Percentiles rank a stretch among this genome's conserved stretches.
Evolutionary conservation across 768 basidiomycete genomes (phyloP).

Genomic region (Tricholoma matsutake): DNA sequence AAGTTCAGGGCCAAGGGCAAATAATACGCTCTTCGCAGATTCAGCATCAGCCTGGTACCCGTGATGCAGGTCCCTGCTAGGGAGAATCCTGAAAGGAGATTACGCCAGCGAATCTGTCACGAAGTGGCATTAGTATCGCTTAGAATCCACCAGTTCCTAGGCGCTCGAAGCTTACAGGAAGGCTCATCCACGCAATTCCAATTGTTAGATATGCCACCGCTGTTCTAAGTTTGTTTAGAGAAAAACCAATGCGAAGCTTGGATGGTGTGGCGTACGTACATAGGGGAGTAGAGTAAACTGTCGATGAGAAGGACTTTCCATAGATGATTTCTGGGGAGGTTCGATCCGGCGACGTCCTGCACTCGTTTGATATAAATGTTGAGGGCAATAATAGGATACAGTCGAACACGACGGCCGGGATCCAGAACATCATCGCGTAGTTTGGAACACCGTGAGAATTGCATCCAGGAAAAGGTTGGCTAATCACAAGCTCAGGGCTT

Average conservation of each 20-base stretch:
- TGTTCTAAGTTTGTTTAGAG: conserved; percentile 12
- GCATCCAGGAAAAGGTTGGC: conserved; percentile 16
- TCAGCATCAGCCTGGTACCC: conserved; percentile 26
- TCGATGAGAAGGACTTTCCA: conserved; percentile 23
- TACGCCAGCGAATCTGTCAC: conserved; percentile 20
- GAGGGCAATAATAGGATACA: conserved; percentile 17
- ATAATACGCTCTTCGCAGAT: conserved; percentile 27
- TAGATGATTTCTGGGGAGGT: conserved; percentile 8
- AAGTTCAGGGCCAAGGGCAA: conserved; percentile 4
- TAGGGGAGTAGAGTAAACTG: conserved; percentile 23
- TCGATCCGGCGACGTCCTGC: conserved; percentile 3
- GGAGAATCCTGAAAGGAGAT: conserved; percentile 21
- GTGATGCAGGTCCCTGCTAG: conserved; percentile 22
- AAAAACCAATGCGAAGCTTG: neutral
- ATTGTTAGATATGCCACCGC: conserved; percentile 16
- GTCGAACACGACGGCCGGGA: conserved; percentile 22
- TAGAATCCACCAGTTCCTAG: neutral
- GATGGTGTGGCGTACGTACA: conserved; percentile 18
- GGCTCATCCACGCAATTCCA: conserved; percentile 17
- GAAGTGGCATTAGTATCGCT: neutral
- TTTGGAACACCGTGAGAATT: conserved; percentile 14
- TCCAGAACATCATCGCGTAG: conserved; percentile 22
- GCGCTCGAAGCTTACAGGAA: conserved; percentile 14
- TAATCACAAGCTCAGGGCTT: too few relatives aligned
- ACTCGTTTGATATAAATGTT: conserved; percentile 15